Percentiles rank a stretch among this genome's conserved stretches.
Evolutionary conservation across 1,284 basidiomycete genomes (phyloP).

Genomic region (Ustilago crameri): DNA sequence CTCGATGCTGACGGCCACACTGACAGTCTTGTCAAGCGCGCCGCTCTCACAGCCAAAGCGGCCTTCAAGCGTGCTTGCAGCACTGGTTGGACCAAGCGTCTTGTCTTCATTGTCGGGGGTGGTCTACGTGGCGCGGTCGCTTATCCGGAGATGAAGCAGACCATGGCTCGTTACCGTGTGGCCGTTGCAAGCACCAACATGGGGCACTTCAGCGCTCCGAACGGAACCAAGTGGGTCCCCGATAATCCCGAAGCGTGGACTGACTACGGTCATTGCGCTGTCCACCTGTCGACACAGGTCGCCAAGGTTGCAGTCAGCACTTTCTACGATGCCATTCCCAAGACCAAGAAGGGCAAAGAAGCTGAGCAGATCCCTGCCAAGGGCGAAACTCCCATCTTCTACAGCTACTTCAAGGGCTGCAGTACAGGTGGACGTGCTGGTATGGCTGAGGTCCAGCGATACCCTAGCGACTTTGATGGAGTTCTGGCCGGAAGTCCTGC

Average conservation of each 20-base stretch:
- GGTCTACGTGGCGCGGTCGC: constrained; percentile 37
- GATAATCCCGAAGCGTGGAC: constrained; percentile 25
- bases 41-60: not conserved
- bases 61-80: constrained; percentile 22
- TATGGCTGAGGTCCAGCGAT: constrained; percentile 41
- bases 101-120: constrained; percentile 42
- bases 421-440: constrained; percentile 49
- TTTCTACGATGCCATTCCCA: constrained; percentile 33
- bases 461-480: constrained; percentile 48
- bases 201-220: constrained; percentile 36
- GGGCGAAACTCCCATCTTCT: constrained; percentile 16
- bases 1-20: not conserved
- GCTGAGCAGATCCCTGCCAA: not conserved
- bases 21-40: not conserved
- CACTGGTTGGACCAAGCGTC: constrained; percentile 38
- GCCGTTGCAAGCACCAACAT: constrained; percentile 43
- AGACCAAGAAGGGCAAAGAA: not conserved
- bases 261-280: constrained; percentile 47
- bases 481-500: constrained; percentile 48
- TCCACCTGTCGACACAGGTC: constrained; percentile 33
- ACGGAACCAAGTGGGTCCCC: constrained; percentile 24
- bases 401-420: constrained; percentile 51
- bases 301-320: constrained; percentile 34
- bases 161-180: constrained; percentile 37
- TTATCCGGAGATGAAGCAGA: constrained; percentile 53